These are phyloP conservation scores for Diplocarpon rosae DNA, from an alignment of 2,329 filamentous ascomycete species.

Conservation along the genomic window DNA sequence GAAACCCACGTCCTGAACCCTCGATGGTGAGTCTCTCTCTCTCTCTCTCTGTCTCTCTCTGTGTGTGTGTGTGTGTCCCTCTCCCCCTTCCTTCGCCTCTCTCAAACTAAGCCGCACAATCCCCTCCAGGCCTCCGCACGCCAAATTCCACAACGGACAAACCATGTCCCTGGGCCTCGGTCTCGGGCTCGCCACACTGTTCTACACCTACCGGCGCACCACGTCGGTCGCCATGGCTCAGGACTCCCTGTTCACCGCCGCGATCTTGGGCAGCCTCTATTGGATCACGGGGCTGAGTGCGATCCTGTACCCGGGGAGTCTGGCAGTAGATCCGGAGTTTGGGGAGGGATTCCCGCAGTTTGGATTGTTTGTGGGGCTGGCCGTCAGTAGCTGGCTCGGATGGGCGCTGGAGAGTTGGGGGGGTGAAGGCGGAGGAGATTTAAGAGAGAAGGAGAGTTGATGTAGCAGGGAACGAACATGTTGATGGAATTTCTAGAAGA, in stretches of 20 bases:
- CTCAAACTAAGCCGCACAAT: background rate
- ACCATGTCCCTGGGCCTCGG: slow-evolving; percentile 37
- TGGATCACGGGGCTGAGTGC: slow-evolving; percentile 34
- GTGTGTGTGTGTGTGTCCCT: too few species aligned
- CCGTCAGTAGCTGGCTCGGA: background rate
- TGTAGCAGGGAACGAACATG: too few species aligned
- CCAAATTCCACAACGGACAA: slow-evolving; percentile 41
- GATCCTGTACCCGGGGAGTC: slow-evolving; percentile 35
- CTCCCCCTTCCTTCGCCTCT: background rate
- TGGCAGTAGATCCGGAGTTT: slow-evolving; percentile 36
- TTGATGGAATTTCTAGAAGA: too few species aligned
- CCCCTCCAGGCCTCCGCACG: slow-evolving; percentile 34
- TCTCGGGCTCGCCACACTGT: slow-evolving; percentile 30
- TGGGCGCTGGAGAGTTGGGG: too few species aligned
- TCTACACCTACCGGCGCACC: slow-evolving; percentile 25
- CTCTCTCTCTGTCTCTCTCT: too few species aligned
- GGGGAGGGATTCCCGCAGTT: slow-evolving; percentile 30
- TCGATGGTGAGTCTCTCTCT: slow-evolving; percentile 17
- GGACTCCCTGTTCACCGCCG: slow-evolving; percentile 25
- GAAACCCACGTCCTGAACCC: slow-evolving; percentile 38
- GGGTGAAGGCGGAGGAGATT: too few species aligned
- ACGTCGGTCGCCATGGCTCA: slow-evolving; percentile 4
- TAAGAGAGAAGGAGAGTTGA: too few species aligned
- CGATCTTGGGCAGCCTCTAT: slow-evolving; percentile 33
- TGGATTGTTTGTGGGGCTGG: slow-evolving; percentile 7